Evolutionary conservation across 176 grass and related monocot genomes (phyloP).

Genomic region (Musa acuminata): DNA sequence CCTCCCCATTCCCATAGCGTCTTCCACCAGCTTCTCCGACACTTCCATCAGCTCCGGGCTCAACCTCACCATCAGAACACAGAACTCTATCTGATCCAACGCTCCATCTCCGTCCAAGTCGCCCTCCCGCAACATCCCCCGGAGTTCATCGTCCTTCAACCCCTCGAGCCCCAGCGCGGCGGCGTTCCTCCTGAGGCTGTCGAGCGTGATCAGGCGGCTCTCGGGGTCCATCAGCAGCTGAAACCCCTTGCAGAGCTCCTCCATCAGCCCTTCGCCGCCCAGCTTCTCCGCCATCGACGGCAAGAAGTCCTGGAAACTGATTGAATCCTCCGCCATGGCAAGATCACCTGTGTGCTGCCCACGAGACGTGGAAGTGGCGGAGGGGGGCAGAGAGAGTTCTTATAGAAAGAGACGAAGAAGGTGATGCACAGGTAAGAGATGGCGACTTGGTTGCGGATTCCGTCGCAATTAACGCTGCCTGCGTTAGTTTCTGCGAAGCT

Average conservation of each 20-base stretch:
- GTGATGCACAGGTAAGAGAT: too few species aligned
- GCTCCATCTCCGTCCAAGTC: conserved; percentile 31
- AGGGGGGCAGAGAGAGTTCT: too few species aligned
- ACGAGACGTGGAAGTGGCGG: too few species aligned
- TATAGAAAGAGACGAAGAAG: too few species aligned
- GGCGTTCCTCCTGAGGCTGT: conserved; percentile 29
- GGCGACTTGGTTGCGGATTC: too few species aligned
- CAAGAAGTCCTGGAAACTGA: too few species aligned
- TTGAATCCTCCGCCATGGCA: too few species aligned
- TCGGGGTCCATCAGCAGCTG: conserved; percentile 25
- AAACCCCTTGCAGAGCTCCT: conserved; percentile 39
- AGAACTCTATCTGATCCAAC: conserved; percentile 29
- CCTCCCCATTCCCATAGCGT: too few species aligned
- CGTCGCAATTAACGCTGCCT: too few species aligned
- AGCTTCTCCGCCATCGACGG: not conserved
- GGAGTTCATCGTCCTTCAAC: conserved; percentile 25
- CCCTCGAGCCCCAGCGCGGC: conserved; percentile 20
- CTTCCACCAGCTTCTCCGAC: not conserved
- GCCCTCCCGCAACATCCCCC: conserved; percentile 28
- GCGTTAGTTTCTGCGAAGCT: too few species aligned
- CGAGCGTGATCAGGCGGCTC: conserved; percentile 22
- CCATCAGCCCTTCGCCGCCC: conserved; percentile 26
- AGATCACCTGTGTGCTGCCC: too few species aligned
- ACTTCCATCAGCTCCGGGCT: conserved; percentile 23
- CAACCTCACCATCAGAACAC: conserved; percentile 35